Evolutionary conservation across 331 rosid genomes (phyloP).

Genomic region (Malus hybrid): DNA sequence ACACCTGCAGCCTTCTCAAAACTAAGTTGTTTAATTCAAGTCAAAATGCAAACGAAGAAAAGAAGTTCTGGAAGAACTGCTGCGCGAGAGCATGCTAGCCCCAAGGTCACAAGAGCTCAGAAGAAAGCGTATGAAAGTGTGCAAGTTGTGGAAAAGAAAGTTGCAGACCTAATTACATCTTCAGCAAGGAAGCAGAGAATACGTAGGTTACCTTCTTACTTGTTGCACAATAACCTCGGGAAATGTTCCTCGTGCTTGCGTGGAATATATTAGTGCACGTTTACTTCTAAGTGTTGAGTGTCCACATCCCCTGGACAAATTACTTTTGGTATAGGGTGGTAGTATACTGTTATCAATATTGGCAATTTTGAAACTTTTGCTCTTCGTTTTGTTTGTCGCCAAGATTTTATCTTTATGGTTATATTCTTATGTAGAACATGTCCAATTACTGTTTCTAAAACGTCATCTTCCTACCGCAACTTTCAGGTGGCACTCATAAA

Average conservation of each 20-base stretch:
- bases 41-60: conserved; percentile 82
- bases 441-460: conserved; percentile 6
- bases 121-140: conserved; percentile 51
- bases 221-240: background rate
- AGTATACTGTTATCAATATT: background rate
- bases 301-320: background rate
- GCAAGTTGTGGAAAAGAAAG: conserved; percentile 56
- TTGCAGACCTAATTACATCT: conserved; percentile 66
- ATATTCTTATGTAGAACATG: background rate
- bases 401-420: background rate
- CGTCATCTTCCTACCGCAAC: conserved; percentile 18
- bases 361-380: background rate
- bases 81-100: conserved; percentile 39
- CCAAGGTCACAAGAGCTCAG: conserved; percentile 70
- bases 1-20: conserved; percentile 1
- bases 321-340: background rate
- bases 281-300: background rate
- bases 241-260: background rate
- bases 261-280: background rate
- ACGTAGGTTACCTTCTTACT: conserved; percentile 36
- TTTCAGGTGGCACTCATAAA: conserved; percentile 46
- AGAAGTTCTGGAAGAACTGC: conserved; percentile 49
- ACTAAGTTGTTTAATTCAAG: conserved; percentile 4
- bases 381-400: background rate
- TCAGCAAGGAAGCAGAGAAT: conserved; percentile 63